A percentile compares a stretch with the other conserved stretches of the same genome.
Conservation (phyloP, 2,329 filamentous ascomycete species). For the Beauveria varroae region DNA sequence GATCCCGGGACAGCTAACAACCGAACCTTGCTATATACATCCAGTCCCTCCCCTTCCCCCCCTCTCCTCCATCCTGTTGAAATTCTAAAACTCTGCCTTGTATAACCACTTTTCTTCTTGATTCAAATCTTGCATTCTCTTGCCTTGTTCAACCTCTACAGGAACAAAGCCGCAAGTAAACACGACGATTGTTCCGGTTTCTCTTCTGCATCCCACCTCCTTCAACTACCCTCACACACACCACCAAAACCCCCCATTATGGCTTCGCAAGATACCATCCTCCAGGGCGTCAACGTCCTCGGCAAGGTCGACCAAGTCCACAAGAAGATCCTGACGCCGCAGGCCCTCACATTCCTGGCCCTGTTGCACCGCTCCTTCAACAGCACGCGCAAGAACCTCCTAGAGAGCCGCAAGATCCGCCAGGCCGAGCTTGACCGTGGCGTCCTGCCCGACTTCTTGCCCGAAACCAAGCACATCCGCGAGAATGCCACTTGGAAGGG, state of each 20-base stretch:
- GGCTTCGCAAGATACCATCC: constrained; percentile 57
- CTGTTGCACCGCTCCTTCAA: constrained; percentile 96
- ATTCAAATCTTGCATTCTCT: not conserved
- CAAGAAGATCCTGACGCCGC: constrained; percentile 84
- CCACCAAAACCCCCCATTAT: constrained; percentile 35
- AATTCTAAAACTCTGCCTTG: not conserved
- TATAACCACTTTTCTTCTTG: not conserved
- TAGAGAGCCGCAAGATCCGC: constrained; percentile 77
- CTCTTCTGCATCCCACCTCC: not conserved
- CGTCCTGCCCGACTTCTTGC: constrained; percentile 82
- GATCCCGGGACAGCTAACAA: constrained; percentile 4
- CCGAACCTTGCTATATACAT: constrained; percentile 6
- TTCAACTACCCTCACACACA: not conserved
- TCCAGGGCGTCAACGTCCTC: constrained; percentile 82
- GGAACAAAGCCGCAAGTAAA: not conserved
- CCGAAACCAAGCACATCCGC: constrained; percentile 91
- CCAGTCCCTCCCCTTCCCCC: not conserved
- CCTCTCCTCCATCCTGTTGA: not conserved
- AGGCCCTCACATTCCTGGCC: constrained; percentile 85
- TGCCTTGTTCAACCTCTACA: not conserved
- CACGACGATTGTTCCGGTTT: too few relatives aligned
- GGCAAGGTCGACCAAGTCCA: constrained; percentile 70
- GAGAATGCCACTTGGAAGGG: constrained; percentile 93
- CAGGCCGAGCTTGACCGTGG: constrained; percentile 93
- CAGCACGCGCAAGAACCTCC: constrained; percentile 73